These are phyloP conservation scores for Erysimum cheiranthoides DNA, from an alignment of 345 rosid genomes.

Conservation along the genomic window DNA sequence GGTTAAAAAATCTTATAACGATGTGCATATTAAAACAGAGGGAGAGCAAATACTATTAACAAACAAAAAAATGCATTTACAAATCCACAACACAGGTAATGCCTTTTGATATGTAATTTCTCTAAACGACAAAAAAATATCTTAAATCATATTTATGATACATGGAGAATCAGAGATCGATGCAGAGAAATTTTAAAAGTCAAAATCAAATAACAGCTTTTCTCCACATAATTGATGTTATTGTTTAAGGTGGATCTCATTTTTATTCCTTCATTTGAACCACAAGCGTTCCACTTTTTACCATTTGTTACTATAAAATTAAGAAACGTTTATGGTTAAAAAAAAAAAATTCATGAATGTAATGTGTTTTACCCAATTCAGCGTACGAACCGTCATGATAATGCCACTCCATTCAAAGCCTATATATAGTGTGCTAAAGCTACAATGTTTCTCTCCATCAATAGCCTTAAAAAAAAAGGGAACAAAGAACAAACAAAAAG, in stretches of 20 bases:
- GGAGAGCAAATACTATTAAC: no score
- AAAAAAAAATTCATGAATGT: no score
- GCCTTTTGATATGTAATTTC: neutral
- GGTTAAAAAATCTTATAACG: no score
- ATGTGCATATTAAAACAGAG: no score
- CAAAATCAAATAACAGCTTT: neutral
- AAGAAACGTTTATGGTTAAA: no score
- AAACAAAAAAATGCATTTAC: neutral
- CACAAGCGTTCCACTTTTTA: no score
- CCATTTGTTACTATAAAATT: no score
- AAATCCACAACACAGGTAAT: neutral
- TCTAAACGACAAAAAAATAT: slow-evolving; percentile 16
- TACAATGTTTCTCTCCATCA: slow-evolving; percentile 29
- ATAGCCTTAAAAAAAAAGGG: neutral
- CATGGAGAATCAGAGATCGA: neutral
- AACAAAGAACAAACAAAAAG: neutral
- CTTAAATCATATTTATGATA: slow-evolving; percentile 4
- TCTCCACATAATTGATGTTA: neutral
- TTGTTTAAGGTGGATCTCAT: no score
- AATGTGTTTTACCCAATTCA: no score
- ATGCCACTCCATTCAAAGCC: neutral
- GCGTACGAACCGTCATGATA: no score
- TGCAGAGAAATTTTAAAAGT: slow-evolving; percentile 14
- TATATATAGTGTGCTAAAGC: slow-evolving; percentile 25
- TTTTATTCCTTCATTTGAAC: no score